Percentiles rank a stretch among this genome's conserved stretches.
phyloP scores from a whole-genome alignment of 176 grass and related monocot genomes.

The Lolium perenne region DNA sequence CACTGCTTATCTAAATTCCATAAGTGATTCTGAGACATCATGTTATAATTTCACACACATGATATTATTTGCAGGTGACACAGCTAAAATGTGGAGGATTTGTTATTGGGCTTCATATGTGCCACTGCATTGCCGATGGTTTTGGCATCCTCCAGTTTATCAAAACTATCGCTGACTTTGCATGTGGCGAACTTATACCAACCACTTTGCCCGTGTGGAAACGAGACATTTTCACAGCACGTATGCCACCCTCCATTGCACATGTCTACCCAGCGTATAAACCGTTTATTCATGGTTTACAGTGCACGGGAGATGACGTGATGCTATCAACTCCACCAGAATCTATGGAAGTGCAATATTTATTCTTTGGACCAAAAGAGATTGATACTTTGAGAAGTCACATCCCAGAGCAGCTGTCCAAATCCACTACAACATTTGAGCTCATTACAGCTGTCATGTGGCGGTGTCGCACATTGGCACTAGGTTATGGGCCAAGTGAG shows the following conservation, averaged over 20 bases:
- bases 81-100: conserved; percentile 26
- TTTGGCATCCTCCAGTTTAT: conserved; percentile 28
- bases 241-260: background rate
- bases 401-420: background rate
- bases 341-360: conserved; percentile 18
- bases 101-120: conserved; percentile 22
- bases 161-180: conserved; percentile 11
- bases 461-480: conserved; percentile 13
- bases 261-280: background rate
- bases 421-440: conserved; percentile 11
- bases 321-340: conserved; percentile 13
- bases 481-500: background rate
- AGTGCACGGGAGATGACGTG: background rate
- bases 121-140: conserved; percentile 13
- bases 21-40: too few species aligned
- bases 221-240: conserved; percentile 11
- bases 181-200: conserved; percentile 4
- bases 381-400: background rate
- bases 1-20: background rate
- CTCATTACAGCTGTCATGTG: background rate
- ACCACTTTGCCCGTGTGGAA: conserved; percentile 17
- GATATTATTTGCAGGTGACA: conserved; percentile 7
- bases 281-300: background rate
- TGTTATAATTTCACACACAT: background rate
- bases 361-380: conserved; percentile 22